phyloP scores from a whole-genome alignment of 1,284 basidiomycete genomes.

The Schizophyllum amplum region DNA sequence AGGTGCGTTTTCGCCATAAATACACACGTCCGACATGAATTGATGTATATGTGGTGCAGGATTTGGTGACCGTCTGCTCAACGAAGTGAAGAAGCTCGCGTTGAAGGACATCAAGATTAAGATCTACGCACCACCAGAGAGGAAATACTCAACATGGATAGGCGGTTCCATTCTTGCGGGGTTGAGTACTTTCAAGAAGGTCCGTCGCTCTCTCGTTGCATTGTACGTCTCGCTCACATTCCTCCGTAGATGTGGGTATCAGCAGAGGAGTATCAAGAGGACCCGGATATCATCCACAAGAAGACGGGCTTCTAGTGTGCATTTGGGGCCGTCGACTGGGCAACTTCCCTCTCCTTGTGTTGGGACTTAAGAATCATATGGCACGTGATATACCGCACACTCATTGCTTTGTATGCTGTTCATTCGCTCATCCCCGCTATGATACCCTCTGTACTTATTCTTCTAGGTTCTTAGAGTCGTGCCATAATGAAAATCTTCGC shows the following conservation, averaged over 20 bases:
- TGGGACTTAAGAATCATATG: background rate
- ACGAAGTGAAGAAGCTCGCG: constrained; percentile 95
- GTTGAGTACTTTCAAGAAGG: constrained; percentile 97
- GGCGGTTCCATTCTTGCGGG: constrained; percentile 95
- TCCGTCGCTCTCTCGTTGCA: constrained; percentile 29
- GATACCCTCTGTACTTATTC: background rate
- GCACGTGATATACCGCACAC: background rate
- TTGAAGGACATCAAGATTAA: constrained; percentile 98
- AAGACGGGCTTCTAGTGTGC: constrained; percentile 64
- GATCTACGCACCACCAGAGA: constrained; percentile 98
- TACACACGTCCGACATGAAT: constrained; percentile 6
- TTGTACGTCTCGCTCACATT: constrained; percentile 4
- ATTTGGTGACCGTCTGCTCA: constrained; percentile 92
- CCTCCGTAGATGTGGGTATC: constrained; percentile 89
- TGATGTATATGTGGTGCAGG: constrained; percentile 36
- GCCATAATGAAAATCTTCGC: background rate
- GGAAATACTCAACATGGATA: constrained; percentile 99
- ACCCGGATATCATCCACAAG: constrained; percentile 96
- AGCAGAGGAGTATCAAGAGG: constrained; percentile 98
- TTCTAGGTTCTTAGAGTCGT: background rate
- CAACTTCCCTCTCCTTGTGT: background rate
- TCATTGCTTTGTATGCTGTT: background rate
- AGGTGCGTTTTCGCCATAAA: constrained; percentile 54
- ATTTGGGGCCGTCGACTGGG: too few relatives aligned
- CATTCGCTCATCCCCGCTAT: background rate